These are phyloP conservation scores for Globisporangium parvum DNA, from an alignment of 352 stramenopile genomes.

Conservation along the genomic window DNA sequence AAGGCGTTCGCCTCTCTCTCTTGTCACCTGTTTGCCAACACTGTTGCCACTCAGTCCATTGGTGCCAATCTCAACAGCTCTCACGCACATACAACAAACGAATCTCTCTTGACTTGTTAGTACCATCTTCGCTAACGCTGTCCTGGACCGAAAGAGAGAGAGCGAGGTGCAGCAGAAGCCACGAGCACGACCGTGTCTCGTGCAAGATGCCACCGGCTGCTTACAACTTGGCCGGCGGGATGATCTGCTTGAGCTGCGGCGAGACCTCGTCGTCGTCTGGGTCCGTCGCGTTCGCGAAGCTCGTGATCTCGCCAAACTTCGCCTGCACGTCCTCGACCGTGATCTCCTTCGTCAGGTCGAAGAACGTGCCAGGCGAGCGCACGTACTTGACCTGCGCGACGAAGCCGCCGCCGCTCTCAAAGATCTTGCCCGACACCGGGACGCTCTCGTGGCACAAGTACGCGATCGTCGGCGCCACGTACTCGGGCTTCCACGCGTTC, in stretches of 20 bases:
- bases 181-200: too few relatives aligned
- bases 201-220: background rate
- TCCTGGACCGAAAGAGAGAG: too few relatives aligned
- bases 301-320: conserved; percentile 70
- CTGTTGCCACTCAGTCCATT: too few relatives aligned
- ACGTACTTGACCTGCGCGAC: conserved; percentile 80
- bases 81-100: too few relatives aligned
- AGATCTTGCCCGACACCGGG: conserved; percentile 65
- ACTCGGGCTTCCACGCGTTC: conserved; percentile 83
- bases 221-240: conserved; percentile 65
- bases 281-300: conserved; percentile 71
- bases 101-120: too few relatives aligned
- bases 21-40: too few relatives aligned
- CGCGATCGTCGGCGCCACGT: conserved; percentile 81
- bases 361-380: conserved; percentile 58
- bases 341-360: conserved; percentile 67
- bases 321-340: conserved; percentile 70
- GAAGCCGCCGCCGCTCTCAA: conserved; percentile 83
- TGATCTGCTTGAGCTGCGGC: conserved; percentile 77
- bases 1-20: too few relatives aligned
- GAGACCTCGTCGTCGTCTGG: conserved; percentile 71
- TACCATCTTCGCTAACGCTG: background rate
- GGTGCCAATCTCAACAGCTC: too few relatives aligned
- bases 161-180: background rate
- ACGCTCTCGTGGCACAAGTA: conserved; percentile 85